Percentiles rank a stretch among this genome's conserved stretches.
Conservation (phyloP, 495 filamentous ascomycete species). For the Neurospora cerealis region DNA sequence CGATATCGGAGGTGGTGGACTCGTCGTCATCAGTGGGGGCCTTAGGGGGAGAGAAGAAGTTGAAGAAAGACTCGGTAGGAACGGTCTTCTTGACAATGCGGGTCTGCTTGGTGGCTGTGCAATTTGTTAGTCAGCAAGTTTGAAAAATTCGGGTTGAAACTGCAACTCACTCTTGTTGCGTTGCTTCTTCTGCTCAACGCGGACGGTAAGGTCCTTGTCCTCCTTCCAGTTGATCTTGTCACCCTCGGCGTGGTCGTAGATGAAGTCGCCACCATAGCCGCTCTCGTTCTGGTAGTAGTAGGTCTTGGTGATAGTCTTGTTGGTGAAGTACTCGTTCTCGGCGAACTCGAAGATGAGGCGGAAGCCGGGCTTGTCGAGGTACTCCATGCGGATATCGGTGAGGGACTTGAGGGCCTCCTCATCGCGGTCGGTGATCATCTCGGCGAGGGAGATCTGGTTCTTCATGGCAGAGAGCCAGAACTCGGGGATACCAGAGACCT, state of each 20-base stretch:
- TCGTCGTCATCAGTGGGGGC: slow-evolving; percentile 68
- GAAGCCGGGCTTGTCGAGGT: slow-evolving; percentile 96
- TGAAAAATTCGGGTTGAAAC: neutral
- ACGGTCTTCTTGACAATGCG: slow-evolving; percentile 98
- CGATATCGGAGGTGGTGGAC: slow-evolving; percentile 79
- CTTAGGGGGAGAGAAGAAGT: slow-evolving; percentile 96
- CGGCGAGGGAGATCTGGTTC: slow-evolving; percentile 90
- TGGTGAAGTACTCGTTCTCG: slow-evolving; percentile 91
- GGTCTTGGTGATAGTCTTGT: slow-evolving; percentile 95
- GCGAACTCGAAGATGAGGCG: slow-evolving; percentile 93
- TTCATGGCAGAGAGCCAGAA: slow-evolving; percentile 99
- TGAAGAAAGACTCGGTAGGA: slow-evolving; percentile 98
- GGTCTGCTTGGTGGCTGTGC: slow-evolving; percentile 91
- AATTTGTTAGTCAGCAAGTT: slow-evolving; percentile 19
- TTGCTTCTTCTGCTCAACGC: slow-evolving; percentile 97
- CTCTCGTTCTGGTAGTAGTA: slow-evolving; percentile 99
- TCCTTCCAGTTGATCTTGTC: slow-evolving; percentile 97
- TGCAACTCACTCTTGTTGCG: slow-evolving; percentile 86
- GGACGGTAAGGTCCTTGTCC: slow-evolving; percentile 84
- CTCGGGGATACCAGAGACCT: slow-evolving; percentile 76
- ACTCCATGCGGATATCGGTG: slow-evolving; percentile 97
- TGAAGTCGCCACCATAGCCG: slow-evolving; percentile 96
- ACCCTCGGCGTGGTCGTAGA: slow-evolving; percentile 98
- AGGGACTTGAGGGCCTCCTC: slow-evolving; percentile 85
- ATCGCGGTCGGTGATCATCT: slow-evolving; percentile 96